Conservation (phyloP, 441 rosid genomes). For the Gossypium schwendimanii region DNA sequence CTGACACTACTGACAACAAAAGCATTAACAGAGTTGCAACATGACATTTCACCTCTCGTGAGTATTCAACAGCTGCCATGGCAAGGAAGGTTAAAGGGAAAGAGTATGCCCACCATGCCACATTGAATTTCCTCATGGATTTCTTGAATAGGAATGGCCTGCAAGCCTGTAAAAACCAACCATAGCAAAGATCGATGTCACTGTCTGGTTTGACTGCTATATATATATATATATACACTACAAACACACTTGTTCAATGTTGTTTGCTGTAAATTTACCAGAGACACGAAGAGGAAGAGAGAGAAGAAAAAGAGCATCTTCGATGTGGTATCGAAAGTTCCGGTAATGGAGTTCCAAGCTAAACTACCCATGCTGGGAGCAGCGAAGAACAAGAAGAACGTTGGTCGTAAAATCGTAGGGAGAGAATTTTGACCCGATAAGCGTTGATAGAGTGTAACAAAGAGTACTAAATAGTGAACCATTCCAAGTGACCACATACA, state of each 20-base stretch:
- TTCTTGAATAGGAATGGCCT: conserved; percentile 56
- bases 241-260: not conserved
- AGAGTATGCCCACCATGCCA: conserved; percentile 66
- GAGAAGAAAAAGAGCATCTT: conserved; percentile 70
- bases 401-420: conserved; percentile 39
- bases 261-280: conserved; percentile 23
- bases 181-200: not conserved
- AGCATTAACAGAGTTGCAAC: conserved; percentile 31
- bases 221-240: not conserved
- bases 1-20: conserved; percentile 36
- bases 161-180: conserved; percentile 30
- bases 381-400: conserved; percentile 59
- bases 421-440: conserved; percentile 35
- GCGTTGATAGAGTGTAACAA: conserved; percentile 64
- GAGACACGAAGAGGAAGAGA: conserved; percentile 38
- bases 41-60: conserved; percentile 33
- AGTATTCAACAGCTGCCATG: conserved; percentile 41
- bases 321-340: conserved; percentile 37
- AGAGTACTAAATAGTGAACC: conserved; percentile 54
- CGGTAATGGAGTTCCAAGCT: conserved; percentile 60
- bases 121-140: conserved; percentile 50
- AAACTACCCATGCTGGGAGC: conserved; percentile 58
- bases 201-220: not conserved
- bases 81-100: conserved; percentile 47
- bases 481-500: conserved; percentile 57